Evolutionary conservation across 1,284 basidiomycete genomes (phyloP), one percentile per base, ranked within the genome.

Genomic region (Macrocystidia cucumis): DNA sequence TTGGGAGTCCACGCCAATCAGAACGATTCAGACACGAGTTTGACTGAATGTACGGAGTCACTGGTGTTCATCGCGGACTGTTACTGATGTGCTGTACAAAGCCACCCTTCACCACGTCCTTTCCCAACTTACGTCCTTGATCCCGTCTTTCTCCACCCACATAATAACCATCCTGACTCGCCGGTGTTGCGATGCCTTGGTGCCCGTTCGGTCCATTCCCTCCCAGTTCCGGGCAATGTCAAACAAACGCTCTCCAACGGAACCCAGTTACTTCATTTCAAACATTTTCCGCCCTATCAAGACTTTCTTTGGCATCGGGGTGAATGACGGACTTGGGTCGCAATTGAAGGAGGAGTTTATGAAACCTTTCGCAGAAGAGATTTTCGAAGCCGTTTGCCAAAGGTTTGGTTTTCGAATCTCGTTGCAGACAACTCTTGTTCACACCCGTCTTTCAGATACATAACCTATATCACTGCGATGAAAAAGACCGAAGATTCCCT

Each of bases 401-500:
- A 74, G 75, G 83, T 85, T 44, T 38, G 57, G 41, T 9, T 14
- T 21, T 14, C 5, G 16, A 9, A 18, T 40, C 5, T 21, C n/a
- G n/a, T 42, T 5, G 29, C 25, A 19, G 17, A 9, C 4, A 5
- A 32, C 12, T 32, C 33, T 17, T 26, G 23, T 24, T 40, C 35
- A 40, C 18, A 2, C 21, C 26, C 11, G 18, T 13, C 5, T 38
- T 1, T 7, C 37, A 83, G 80, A 49, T 86, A 86, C 47, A 69
- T 74, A 5, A 66, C 67, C 39, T 76, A 88, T 48, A 65, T 96
- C 17, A 69, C 77, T 3, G 77, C 78, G 4, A 91, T 93, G 68
- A 86, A 80, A 55, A 93, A 93, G 63, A 88, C 87, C 1, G 90
- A 96, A 49, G 90, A 93, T 49, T 83, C 89, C 5, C 63, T 96